Evolutionary conservation across 805 yeast genomes (phyloP).

Genomic region (Candida nemodendra): DNA sequence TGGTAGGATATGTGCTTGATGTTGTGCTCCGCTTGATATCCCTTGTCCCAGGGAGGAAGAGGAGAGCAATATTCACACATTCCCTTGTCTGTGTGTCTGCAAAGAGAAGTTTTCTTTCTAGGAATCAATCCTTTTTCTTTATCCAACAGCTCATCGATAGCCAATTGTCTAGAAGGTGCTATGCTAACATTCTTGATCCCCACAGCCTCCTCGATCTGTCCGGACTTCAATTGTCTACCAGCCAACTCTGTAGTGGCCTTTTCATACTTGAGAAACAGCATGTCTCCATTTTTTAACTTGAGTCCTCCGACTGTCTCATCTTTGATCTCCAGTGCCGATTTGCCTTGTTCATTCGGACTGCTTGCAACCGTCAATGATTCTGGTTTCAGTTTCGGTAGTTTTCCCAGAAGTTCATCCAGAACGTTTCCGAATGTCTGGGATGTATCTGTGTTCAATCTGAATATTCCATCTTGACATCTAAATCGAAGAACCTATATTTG

Average conservation of each 20-base stretch:
- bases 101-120: constrained; percentile 59
- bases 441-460: constrained; percentile 50
- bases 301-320: constrained; percentile 38
- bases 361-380: constrained; percentile 40
- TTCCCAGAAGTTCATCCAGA: constrained; percentile 27
- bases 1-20: constrained; percentile 90
- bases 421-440: constrained; percentile 19
- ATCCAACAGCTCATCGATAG: constrained; percentile 67
- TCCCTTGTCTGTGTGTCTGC: constrained; percentile 88
- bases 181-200: constrained; percentile 3
- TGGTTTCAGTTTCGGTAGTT: constrained; percentile 36
- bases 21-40: constrained; percentile 67
- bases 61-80: constrained; percentile 99
- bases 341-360: constrained; percentile 45
- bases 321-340: constrained; percentile 33
- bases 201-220: constrained; percentile 4
- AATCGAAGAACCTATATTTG: constrained; percentile 62
- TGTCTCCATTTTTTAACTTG: constrained; percentile 60
- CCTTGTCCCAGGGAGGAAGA: constrained; percentile 89
- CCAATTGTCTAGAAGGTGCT: constrained; percentile 42
- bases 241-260: constrained; percentile 1
- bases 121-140: constrained; percentile 68
- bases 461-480: constrained; percentile 81
- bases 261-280: constrained; percentile 45
- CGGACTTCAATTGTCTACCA: not conserved